phyloP scores from a whole-genome alignment of 768 basidiomycete species.

The Macrolepiota fuliginosa region DNA sequence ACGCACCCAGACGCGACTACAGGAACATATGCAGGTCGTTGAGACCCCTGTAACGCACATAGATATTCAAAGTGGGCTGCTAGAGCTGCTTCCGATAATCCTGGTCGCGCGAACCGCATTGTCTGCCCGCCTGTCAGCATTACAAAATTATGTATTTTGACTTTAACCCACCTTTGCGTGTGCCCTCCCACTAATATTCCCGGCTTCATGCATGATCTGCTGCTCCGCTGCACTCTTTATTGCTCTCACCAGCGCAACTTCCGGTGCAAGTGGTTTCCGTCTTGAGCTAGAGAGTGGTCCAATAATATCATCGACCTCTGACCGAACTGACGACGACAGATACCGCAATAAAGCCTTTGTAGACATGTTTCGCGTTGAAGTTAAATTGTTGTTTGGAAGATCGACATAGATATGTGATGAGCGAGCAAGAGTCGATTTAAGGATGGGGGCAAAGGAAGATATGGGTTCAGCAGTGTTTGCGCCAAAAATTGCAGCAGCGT shows the following conservation, averaged over 20 bases:
- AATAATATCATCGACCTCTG: conserved; percentile 56
- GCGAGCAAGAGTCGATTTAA: conserved; percentile 52
- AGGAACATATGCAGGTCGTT: conserved; percentile 94
- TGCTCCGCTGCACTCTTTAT: conserved; percentile 84
- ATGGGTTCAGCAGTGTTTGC: conserved; percentile 73
- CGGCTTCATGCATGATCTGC: conserved; percentile 76
- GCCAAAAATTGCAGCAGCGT: conserved; percentile 65
- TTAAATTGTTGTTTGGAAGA: conserved; percentile 43
- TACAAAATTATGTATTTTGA: neutral
- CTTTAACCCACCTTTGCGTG: conserved; percentile 68
- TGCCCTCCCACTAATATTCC: conserved; percentile 82
- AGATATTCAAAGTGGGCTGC: conserved; percentile 89
- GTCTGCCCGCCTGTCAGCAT: conserved; percentile 44
- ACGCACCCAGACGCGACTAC: conserved; percentile 92
- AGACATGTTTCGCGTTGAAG: conserved; percentile 31
- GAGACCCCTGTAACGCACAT: conserved; percentile 75
- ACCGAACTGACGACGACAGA: conserved; percentile 33
- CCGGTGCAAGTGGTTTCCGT: conserved; percentile 54
- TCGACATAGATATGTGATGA: conserved; percentile 55
- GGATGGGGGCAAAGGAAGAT: conserved; percentile 49
- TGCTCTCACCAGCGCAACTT: conserved; percentile 67
- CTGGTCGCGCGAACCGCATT: conserved; percentile 69
- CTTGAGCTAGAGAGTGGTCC: conserved; percentile 48
- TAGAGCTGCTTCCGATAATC: conserved; percentile 37
- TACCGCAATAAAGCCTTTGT: conserved; percentile 57